A percentile compares a stretch with the other conserved stretches of the same genome.
Conservation (phyloP, 2,329 filamentous ascomycete genomes). For the Sordariomycetes sp. region DNA sequence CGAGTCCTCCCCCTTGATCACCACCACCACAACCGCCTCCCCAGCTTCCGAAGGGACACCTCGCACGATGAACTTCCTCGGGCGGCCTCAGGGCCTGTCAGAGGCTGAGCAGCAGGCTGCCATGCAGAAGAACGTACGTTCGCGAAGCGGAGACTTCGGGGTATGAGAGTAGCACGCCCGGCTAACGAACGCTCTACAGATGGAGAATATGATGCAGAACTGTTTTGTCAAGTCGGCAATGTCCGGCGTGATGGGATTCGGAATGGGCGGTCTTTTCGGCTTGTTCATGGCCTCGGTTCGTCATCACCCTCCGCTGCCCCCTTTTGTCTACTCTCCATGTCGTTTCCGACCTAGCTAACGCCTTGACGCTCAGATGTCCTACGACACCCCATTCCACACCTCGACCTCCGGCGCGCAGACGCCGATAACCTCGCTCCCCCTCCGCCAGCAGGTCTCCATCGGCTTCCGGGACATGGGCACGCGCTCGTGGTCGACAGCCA, state of each 20-base stretch:
- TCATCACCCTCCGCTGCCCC: slow-evolving; percentile 11
- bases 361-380: slow-evolving; percentile 64
- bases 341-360: slow-evolving; percentile 2
- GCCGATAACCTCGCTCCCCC: slow-evolving; percentile 54
- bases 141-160: neutral
- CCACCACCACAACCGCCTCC: neutral
- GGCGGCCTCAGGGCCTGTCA: neutral
- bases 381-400: slow-evolving; percentile 78
- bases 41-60: neutral
- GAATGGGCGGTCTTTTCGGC: slow-evolving; percentile 85
- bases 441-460: slow-evolving; percentile 69
- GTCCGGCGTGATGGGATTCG: slow-evolving; percentile 88
- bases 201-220: slow-evolving; percentile 81
- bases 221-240: slow-evolving; percentile 83
- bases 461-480: slow-evolving; percentile 94
- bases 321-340: neutral
- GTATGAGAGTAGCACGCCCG: neutral
- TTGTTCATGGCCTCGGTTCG: slow-evolving; percentile 95
- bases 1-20: neutral
- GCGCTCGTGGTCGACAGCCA: slow-evolving; percentile 71
- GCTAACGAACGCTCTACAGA: slow-evolving; percentile 34
- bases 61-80: slow-evolving; percentile 4
- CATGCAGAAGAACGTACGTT: slow-evolving; percentile 10
- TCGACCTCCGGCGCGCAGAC: slow-evolving; percentile 21
- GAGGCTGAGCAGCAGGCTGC: slow-evolving; percentile 8